Evolutionary conservation across 257 asterid genomes (phyloP).

Genomic region (Solanum habrochaites): DNA sequence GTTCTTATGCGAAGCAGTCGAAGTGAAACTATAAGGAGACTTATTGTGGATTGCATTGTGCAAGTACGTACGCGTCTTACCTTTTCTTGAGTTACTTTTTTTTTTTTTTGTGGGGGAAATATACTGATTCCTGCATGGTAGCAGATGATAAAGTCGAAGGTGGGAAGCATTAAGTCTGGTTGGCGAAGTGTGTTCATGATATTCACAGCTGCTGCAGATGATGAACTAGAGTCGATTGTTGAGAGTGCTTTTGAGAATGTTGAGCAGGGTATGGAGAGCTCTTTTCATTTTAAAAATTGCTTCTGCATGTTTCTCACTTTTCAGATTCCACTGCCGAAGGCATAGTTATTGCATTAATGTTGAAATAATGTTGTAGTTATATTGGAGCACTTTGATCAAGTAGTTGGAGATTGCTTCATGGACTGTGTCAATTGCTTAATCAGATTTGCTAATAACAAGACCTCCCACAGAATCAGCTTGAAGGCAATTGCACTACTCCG

Average conservation of each 20-base stretch:
- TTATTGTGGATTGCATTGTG: conserved; percentile 93
- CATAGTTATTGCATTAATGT: conserved; percentile 14
- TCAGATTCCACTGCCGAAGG: not conserved
- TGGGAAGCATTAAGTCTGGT: conserved; percentile 95
- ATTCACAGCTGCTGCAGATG: conserved; percentile 98
- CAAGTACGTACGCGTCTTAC: conserved; percentile 51
- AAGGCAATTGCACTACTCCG: conserved; percentile 99
- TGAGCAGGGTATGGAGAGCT: conserved; percentile 67
- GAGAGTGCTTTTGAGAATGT: conserved; percentile 98
- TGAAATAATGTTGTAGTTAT: conserved; percentile 52
- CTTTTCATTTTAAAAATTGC: not conserved
- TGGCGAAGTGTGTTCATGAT: conserved; percentile 99
- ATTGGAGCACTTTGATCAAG: conserved; percentile 98
- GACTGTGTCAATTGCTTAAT: conserved; percentile 99
- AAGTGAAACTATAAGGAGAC: conserved; percentile 83
- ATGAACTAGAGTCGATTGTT: conserved; percentile 78
- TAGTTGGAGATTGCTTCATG: conserved; percentile 98
- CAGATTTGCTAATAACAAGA: conserved; percentile 92
- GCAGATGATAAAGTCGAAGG: conserved; percentile 99
- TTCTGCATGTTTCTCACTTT: conserved; percentile 1
- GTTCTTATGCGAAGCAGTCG: conserved; percentile 92
- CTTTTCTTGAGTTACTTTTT: not conserved
- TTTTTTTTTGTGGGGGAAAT: conserved; percentile 1
- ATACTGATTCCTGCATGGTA: conserved; percentile 19
- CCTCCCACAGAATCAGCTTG: conserved; percentile 87